A percentile compares a stretch with the other conserved stretches of the same genome.
Evolutionary conservation across 441 rosid genomes (phyloP).

Genomic region (Mallotus repandus): DNA sequence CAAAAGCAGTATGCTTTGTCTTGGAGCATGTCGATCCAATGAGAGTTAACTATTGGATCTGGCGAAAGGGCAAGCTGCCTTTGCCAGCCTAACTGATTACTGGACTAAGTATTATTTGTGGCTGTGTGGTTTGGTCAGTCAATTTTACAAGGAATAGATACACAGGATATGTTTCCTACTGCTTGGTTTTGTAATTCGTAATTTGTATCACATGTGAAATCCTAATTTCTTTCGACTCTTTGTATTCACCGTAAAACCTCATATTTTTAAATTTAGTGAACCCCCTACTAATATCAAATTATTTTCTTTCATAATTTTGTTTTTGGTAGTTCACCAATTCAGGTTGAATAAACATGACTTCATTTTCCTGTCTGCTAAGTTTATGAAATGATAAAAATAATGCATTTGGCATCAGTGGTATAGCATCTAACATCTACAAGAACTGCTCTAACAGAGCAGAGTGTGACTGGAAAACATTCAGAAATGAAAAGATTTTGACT

Average conservation of each 20-base stretch:
- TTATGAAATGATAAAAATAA: too few species aligned
- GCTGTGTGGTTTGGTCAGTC: not conserved
- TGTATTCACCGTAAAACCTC: not conserved
- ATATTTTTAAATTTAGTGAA: not conserved
- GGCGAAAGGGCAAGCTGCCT: slow-evolving; percentile 69
- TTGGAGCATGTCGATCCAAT: slow-evolving; percentile 64
- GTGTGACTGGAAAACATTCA: too few species aligned
- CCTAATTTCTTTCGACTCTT: too few species aligned
- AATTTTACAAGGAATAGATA: not conserved
- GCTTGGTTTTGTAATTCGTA: not conserved
- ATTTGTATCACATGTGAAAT: too few species aligned
- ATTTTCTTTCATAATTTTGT: not conserved
- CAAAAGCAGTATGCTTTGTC: slow-evolving; percentile 52
- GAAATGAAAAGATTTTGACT: too few species aligned
- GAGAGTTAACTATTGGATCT: slow-evolving; percentile 77
- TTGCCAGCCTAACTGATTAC: slow-evolving; percentile 2
- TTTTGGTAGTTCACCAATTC: not conserved
- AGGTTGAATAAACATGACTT: not conserved
- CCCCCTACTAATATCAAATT: not conserved
- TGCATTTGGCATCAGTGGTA: not conserved
- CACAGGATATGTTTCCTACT: not conserved
- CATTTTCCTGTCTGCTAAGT: too few species aligned
- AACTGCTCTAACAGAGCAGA: too few species aligned
- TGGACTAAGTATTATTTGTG: not conserved
- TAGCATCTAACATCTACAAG: not conserved